These are phyloP conservation scores for Smallanthus sonchifolius DNA, from an alignment of 129 eudicot species.

Conservation along the genomic window DNA sequence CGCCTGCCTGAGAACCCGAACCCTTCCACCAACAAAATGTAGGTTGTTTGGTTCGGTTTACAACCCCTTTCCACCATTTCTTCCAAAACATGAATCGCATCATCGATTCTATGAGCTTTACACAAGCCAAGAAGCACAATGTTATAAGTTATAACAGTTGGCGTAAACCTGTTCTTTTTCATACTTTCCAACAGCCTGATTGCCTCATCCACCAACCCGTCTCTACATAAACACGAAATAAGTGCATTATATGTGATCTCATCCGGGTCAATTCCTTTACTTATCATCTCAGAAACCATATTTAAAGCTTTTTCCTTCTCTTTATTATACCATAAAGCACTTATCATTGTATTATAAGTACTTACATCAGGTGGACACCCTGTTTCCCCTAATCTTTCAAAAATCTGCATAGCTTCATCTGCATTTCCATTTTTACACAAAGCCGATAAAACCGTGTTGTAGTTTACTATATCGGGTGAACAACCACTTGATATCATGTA, in stretches of 20 bases:
- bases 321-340: conserved; percentile 65
- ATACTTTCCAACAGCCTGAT: conserved; percentile 49
- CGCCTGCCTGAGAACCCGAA: conserved; percentile 72
- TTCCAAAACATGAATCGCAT: conserved; percentile 54
- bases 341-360: conserved; percentile 66
- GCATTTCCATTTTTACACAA: conserved; percentile 63
- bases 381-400: conserved; percentile 44
- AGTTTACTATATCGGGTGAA: conserved; percentile 62
- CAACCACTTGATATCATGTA: conserved; percentile 64
- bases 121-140: conserved; percentile 70
- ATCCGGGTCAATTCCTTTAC: conserved; percentile 57
- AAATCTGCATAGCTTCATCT: conserved; percentile 52
- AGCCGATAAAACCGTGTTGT: conserved; percentile 58
- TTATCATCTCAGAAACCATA: conserved; percentile 56
- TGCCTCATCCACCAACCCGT: conserved; percentile 67
- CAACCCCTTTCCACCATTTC: conserved; percentile 62
- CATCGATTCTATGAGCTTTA: conserved; percentile 57
- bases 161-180: conserved; percentile 44
- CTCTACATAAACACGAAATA: conserved; percentile 73
- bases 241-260: conserved; percentile 63
- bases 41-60: conserved; percentile 67
- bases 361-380: conserved; percentile 69
- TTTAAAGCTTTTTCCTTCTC: conserved; percentile 42
- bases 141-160: conserved; percentile 59
- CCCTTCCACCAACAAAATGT: conserved; percentile 67